Percentiles rank a stretch among this genome's conserved stretches.
Conservation (phyloP, 78 protist genomes). For the Neovahlkampfia damariscottae region DNA sequence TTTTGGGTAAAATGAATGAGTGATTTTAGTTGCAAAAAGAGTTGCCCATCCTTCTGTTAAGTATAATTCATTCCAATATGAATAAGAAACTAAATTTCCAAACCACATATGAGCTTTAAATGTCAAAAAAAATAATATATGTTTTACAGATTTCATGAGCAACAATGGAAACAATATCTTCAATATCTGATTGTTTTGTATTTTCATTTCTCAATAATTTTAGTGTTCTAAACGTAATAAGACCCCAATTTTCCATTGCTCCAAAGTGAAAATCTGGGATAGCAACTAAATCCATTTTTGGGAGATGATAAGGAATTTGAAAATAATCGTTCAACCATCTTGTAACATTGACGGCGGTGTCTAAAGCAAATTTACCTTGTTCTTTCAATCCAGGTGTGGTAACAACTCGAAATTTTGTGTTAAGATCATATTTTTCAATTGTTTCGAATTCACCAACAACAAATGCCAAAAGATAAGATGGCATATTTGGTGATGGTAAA, state of each 20-base stretch:
- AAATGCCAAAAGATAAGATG: conserved; percentile 84
- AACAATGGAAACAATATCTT: conserved; percentile 39
- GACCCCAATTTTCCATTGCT: conserved; percentile 74
- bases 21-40: conserved; percentile 30
- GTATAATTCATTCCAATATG: conserved; percentile 89
- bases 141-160: conserved; percentile 50
- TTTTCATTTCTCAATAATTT: conserved; percentile 34
- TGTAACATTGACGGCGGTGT: conserved; percentile 44
- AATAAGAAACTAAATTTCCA: conserved; percentile 93
- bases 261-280: conserved; percentile 67
- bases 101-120: conserved; percentile 74
- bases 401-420: not conserved
- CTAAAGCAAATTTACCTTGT: conserved; percentile 42
- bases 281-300: conserved; percentile 63
- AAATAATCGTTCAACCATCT: conserved; percentile 45
- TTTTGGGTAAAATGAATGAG: conserved; percentile 54
- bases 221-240: conserved; percentile 57
- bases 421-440: not conserved
- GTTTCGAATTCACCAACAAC: conserved; percentile 68
- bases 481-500: too few relatives aligned
- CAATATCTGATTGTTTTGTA: not conserved
- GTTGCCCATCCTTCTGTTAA: conserved; percentile 83
- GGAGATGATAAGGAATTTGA: conserved; percentile 55
- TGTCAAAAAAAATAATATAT: too few relatives aligned
- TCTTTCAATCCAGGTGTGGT: conserved; percentile 23